phyloP scores from a whole-genome alignment of 73 alveolate genomes.

The Diophrys appendiculata region DNA sequence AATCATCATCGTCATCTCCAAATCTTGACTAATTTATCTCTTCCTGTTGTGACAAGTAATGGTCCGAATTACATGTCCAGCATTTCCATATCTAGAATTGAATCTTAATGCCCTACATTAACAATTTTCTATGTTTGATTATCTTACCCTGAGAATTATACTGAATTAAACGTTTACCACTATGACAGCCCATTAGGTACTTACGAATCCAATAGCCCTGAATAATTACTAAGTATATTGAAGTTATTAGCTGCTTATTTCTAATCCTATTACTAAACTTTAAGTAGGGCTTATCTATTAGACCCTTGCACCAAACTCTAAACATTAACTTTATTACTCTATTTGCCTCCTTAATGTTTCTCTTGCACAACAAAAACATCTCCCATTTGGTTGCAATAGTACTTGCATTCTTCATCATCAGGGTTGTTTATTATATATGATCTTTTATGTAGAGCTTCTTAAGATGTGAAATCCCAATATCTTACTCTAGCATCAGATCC shows the following conservation, averaged over 20 bases:
- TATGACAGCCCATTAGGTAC: constrained; percentile 9
- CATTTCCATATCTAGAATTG: constrained; percentile 53
- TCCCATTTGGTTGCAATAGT: constrained; percentile 27
- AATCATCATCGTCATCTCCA: constrained; percentile 52
- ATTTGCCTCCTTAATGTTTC: constrained; percentile 28
- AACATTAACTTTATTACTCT: constrained; percentile 16
- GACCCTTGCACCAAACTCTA: neutral
- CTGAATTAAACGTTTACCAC: constrained; percentile 14
- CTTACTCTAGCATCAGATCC: constrained; percentile 57
- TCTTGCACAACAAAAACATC: constrained; percentile 44
- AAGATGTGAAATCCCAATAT: constrained; percentile 50
- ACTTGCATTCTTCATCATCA: constrained; percentile 48
- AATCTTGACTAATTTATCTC: constrained; percentile 61
- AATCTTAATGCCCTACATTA: constrained; percentile 43
- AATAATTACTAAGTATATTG: neutral
- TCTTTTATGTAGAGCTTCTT: neutral
- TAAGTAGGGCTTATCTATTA: neutral
- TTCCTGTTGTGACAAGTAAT: constrained; percentile 43
- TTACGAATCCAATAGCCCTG: constrained; percentile 19
- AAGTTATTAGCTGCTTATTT: neutral
- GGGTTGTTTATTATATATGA: constrained; percentile 57
- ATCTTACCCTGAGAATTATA: neutral
- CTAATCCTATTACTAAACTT: neutral
- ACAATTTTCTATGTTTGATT: constrained; percentile 17
- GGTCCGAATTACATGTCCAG: constrained; percentile 31